Percentiles rank a stretch among this genome's conserved stretches.
phyloP scores from a whole-genome alignment of 116 monocot genomes.

The Iris pallida region DNA sequence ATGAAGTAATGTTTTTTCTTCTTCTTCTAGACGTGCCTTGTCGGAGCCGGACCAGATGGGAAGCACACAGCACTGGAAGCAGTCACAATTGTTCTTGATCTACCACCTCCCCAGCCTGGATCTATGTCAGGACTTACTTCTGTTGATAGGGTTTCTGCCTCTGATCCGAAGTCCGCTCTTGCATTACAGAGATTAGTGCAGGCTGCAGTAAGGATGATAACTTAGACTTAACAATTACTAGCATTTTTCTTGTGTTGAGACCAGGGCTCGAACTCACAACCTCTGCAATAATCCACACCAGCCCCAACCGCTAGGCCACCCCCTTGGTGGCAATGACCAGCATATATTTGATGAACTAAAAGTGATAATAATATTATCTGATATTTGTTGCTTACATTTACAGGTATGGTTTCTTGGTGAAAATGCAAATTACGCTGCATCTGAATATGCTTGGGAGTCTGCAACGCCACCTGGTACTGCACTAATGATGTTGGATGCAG shows the following conservation, averaged over 20 bases:
- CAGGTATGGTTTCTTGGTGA: conserved; percentile 99
- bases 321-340: no score
- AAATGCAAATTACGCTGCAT: conserved; percentile 99
- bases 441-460: conserved; percentile 99
- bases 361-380: background rate
- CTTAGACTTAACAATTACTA: no score
- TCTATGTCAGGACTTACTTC: conserved; percentile 82
- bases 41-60: conserved; percentile 98
- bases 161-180: conserved; percentile 95
- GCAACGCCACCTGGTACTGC: conserved; percentile 99
- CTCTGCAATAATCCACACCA: no score
- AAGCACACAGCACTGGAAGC: conserved; percentile 98
- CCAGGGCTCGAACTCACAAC: no score
- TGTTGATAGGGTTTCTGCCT: conserved; percentile 91
- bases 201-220: conserved; percentile 75
- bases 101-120: conserved; percentile 98
- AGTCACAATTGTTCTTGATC: conserved; percentile 95
- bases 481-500: conserved; percentile 98
- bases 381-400: background rate
- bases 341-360: no score
- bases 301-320: no score
- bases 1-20: background rate
- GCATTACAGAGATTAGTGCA: conserved; percentile 95
- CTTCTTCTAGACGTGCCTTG: conserved; percentile 81
- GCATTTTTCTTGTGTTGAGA: no score